Conservation (phyloP, 2,329 filamentous ascomycete species). For the Cadophora sp. region DNA sequence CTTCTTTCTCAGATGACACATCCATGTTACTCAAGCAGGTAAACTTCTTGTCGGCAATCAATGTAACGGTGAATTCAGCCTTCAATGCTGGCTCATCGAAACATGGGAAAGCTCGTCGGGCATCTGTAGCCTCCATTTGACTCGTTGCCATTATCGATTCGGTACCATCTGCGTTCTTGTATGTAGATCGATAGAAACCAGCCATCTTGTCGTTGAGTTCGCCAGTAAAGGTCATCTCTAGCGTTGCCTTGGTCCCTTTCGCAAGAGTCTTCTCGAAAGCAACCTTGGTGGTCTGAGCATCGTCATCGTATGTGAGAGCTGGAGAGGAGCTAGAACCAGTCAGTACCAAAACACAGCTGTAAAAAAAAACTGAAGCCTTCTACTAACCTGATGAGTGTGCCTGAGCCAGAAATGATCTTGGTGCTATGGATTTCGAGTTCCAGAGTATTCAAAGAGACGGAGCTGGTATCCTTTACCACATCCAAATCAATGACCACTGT, state of each 20-base stretch:
- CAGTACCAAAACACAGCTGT: conserved; percentile 18
- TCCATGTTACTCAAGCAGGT: conserved; percentile 99
- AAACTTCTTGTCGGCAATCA: conserved; percentile 87
- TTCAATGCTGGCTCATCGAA: conserved; percentile 97
- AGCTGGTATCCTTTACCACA: conserved; percentile 82
- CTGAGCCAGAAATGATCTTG: conserved; percentile 67
- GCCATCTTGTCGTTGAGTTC: conserved; percentile 94
- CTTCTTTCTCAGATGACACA: conserved; percentile 77
- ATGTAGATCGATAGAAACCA: conserved; percentile 95
- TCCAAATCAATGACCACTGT: conserved; percentile 86
- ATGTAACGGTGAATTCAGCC: conserved; percentile 88
- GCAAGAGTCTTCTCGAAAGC: conserved; percentile 75
- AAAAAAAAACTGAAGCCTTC: conserved; percentile 14
- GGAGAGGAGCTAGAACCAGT: conserved; percentile 62
- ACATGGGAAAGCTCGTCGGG: conserved; percentile 90
- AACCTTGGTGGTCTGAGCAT: conserved; percentile 82
- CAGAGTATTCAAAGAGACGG: conserved; percentile 85
- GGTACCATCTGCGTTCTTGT: conserved; percentile 81
- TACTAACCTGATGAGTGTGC: conserved; percentile 53
- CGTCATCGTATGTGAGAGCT: conserved; percentile 75
- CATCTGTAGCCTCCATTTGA: conserved; percentile 97
- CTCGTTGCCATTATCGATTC: conserved; percentile 86
- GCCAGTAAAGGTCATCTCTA: conserved; percentile 81
- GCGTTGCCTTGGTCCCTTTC: conserved; percentile 77
- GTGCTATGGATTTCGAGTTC: conserved; percentile 84